phyloP scores from a whole-genome alignment of 2,329 filamentous ascomycete genomes.

The Elsinoe australis region DNA sequence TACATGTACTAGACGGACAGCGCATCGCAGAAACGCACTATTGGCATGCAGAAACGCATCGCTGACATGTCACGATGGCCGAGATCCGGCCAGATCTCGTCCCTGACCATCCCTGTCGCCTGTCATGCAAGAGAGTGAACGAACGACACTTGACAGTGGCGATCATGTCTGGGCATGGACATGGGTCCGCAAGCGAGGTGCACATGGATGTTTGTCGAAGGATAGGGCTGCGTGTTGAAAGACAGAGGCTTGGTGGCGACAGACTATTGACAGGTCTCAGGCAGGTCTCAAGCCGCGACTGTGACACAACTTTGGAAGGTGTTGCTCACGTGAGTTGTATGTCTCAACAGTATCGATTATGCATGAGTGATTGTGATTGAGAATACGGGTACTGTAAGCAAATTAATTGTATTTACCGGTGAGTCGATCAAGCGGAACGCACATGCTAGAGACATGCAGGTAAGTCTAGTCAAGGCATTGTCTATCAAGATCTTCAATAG shows the following conservation, averaged over 20 bases:
- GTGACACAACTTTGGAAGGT: not conserved
- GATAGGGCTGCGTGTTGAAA: not conserved
- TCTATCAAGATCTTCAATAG: too few relatives aligned
- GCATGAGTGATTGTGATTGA: constrained; percentile 8
- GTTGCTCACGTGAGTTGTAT: not conserved
- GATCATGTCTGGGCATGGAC: constrained; percentile 11
- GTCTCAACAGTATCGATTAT: constrained; percentile 7
- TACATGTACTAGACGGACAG: too few relatives aligned
- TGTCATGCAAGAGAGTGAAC: constrained; percentile 6
- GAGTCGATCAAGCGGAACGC: too few relatives aligned
- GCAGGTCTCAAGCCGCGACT: constrained; percentile 5
- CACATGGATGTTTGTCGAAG: constrained; percentile 1
- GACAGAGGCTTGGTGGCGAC: not conserved
- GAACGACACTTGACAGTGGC: constrained; percentile 12
- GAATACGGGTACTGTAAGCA: too few relatives aligned
- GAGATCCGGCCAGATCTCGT: not conserved
- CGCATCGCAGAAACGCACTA: too few relatives aligned
- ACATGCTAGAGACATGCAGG: too few relatives aligned
- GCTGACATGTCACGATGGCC: not conserved
- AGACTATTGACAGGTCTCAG: constrained; percentile 16
- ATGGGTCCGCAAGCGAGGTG: constrained; percentile 13
- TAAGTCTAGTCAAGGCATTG: too few relatives aligned
- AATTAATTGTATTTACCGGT: too few relatives aligned
- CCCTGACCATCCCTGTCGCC: too few relatives aligned
- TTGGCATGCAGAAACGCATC: not conserved